Evolutionary conservation across 208 protist genomes (phyloP), one percentile per base, ranked within the genome.

Genomic region (Wallacemonas rigidus): DNA sequence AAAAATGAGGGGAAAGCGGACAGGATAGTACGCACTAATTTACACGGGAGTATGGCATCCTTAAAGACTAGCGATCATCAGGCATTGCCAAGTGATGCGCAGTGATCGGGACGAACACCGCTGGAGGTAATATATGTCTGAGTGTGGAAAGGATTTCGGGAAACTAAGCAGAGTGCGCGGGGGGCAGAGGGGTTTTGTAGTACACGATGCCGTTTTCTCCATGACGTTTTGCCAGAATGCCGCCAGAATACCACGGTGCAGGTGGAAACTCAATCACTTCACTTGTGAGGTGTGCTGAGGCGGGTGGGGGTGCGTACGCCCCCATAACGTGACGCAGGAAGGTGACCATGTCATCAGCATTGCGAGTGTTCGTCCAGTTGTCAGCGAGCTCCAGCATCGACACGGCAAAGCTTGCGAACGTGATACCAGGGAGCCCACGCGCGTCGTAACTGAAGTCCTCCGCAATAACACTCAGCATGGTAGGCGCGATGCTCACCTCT

Each of bases 331-430:
- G 60, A 43, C 69, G 64, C 39, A 89, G 63, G 71, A 90, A 87
- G 15, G n/a, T 2, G 53, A 81, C 78, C 67, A 77, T 90, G 56
- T 91, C 86, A 0, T 76, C 55, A 0, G 74, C 45, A 3, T 71
- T 56, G 11, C 90, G 63, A 38, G 77, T 75, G 8, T 40, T 68
- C 0, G 84, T 87, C 87, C 88, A 95, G 55, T 95, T 95, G 48
- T 95, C 90, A 0, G 82, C 88, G 14, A 93, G 61, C 69, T 95
- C 87, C 9, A 95, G 78, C 74, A 93, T 86, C 0, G 84, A 90
- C 47, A 86, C 43, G 11, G 79, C 79, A 72, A 93, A 95, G 35
- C 75, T 69, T 35, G 67, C 85, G 78, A 92, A 95, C 2, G 67
- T 63, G 0, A 95, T 74, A 12, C 81, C 86, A 48, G 36, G 65